phyloP scores from a whole-genome alignment of 495 filamentous ascomycete genomes.

The Tetracladium setigerum region DNA sequence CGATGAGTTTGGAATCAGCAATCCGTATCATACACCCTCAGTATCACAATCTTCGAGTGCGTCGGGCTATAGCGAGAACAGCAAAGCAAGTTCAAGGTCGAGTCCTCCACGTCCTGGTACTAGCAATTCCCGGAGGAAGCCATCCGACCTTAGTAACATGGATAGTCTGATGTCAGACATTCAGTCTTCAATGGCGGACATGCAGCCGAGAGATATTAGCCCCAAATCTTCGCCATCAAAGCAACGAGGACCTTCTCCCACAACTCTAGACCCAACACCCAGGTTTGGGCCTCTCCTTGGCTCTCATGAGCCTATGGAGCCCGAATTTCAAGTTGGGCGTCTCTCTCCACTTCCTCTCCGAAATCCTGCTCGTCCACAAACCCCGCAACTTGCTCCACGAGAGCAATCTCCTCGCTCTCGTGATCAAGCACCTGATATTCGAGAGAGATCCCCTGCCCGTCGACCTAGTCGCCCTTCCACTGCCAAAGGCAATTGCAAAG shows the following conservation, averaged over 20 bases:
- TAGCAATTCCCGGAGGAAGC: constrained; percentile 5
- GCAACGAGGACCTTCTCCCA: constrained; percentile 5
- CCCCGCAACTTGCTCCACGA: constrained; percentile 21
- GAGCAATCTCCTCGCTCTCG: constrained; percentile 8
- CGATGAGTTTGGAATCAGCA: constrained; percentile 43
- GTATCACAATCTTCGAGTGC: constrained; percentile 62
- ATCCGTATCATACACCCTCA: constrained; percentile 54
- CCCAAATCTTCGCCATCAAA: constrained; percentile 6
- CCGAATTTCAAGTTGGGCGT: constrained; percentile 38
- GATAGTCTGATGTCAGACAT: constrained; percentile 47
- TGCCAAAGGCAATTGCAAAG: constrained; percentile 71
- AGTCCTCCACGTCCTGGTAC: constrained; percentile 43
- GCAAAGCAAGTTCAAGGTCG: constrained; percentile 65
- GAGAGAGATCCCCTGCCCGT: neutral
- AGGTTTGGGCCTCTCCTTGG: neutral
- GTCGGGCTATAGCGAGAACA: constrained; percentile 55
- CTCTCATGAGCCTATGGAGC: constrained; percentile 49
- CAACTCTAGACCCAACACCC: neutral
- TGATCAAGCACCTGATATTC: neutral
- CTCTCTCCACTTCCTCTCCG: constrained; percentile 28
- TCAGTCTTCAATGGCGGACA: constrained; percentile 39
- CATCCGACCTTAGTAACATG: constrained; percentile 22
- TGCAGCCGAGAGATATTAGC: constrained; percentile 13
- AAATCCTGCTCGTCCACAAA: constrained; percentile 16
- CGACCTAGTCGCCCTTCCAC: constrained; percentile 21